Conservation (phyloP, 768 basidiomycete genomes). For the Serendipita sp. region DNA sequence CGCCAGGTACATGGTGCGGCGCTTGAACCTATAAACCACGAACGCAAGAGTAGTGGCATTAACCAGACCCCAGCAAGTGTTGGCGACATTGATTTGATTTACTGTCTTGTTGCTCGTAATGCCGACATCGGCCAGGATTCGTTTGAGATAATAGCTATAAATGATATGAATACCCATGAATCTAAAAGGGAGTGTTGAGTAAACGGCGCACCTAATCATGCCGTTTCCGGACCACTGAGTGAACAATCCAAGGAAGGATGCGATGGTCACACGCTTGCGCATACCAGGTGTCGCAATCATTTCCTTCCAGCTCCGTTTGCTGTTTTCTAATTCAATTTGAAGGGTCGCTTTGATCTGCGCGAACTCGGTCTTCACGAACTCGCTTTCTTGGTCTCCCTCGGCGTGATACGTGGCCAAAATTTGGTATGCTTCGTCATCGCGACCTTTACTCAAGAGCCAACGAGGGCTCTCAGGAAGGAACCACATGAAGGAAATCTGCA, state of each 20-base stretch:
- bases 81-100: slow-evolving; percentile 40
- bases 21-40: slow-evolving; percentile 30
- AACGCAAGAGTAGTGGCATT: slow-evolving; percentile 38
- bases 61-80: slow-evolving; percentile 38
- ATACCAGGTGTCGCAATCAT: slow-evolving; percentile 33
- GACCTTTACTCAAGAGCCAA: slow-evolving; percentile 41
- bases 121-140: slow-evolving; percentile 37
- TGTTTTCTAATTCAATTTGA: slow-evolving; percentile 33
- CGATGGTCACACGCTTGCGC: slow-evolving; percentile 35
- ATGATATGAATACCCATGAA: background rate
- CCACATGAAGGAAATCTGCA: slow-evolving; percentile 26
- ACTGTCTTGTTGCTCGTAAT: slow-evolving; percentile 33
- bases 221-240: slow-evolving; percentile 6
- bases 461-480: slow-evolving; percentile 51
- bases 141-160: slow-evolving; percentile 34
- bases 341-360: slow-evolving; percentile 40
- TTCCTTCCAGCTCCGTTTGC: slow-evolving; percentile 32
- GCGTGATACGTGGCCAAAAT: slow-evolving; percentile 44
- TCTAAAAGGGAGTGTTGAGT: background rate
- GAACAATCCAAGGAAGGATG: slow-evolving; percentile 21
- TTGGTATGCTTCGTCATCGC: slow-evolving; percentile 30
- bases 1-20: slow-evolving; percentile 34
- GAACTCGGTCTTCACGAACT: slow-evolving; percentile 43
- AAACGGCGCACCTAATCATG: background rate
- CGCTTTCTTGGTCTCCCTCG: slow-evolving; percentile 30